Evolutionary conservation across 2,329 filamentous ascomycete species (phyloP).

Genomic region (Colletotrichum melonis): DNA sequence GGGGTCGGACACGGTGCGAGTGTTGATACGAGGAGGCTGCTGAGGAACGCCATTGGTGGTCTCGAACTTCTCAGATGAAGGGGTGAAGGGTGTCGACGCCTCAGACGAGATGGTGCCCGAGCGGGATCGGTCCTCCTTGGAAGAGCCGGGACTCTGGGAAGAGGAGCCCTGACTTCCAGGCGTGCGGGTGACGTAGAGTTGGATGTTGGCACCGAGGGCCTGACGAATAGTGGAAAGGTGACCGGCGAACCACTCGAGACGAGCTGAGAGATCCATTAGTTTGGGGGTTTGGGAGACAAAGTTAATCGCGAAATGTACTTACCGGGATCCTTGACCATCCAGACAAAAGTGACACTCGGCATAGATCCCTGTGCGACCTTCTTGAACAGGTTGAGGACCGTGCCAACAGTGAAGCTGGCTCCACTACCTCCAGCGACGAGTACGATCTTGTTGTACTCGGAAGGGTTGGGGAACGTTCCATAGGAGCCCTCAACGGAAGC

Average conservation of each 20-base stretch:
- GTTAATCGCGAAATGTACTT: slow-evolving; percentile 35
- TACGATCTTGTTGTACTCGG: slow-evolving; percentile 39
- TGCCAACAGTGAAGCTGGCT: slow-evolving; percentile 64
- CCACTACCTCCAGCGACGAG: slow-evolving; percentile 60
- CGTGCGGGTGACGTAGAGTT: slow-evolving; percentile 48
- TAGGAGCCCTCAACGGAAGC: slow-evolving; percentile 67
- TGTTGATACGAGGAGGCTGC: slow-evolving; percentile 28
- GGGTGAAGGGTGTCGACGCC: slow-evolving; percentile 9
- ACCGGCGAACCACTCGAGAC: slow-evolving; percentile 51
- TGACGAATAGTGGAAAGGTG: slow-evolving; percentile 46
- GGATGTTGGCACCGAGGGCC: slow-evolving; percentile 44
- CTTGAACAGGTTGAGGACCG: slow-evolving; percentile 50
- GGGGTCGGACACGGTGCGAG: slow-evolving; percentile 30
- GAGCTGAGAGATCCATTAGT: slow-evolving; percentile 40
- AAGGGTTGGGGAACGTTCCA: slow-evolving; percentile 60
- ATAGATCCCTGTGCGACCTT: slow-evolving; percentile 37
- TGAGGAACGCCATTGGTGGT: background rate
- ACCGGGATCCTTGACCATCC: slow-evolving; percentile 52
- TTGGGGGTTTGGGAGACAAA: slow-evolving; percentile 12
- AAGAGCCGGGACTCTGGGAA: background rate
- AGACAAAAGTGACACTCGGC: slow-evolving; percentile 51
- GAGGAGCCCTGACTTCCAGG: background rate
- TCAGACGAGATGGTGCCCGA: slow-evolving; percentile 18
- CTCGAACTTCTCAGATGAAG: slow-evolving; percentile 21
- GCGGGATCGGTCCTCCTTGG: slow-evolving; percentile 8